These are phyloP conservation scores for Paraphysoderma sedebokerense DNA, from an alignment of 371 early-diverging fungal species.

Conservation along the genomic window DNA sequence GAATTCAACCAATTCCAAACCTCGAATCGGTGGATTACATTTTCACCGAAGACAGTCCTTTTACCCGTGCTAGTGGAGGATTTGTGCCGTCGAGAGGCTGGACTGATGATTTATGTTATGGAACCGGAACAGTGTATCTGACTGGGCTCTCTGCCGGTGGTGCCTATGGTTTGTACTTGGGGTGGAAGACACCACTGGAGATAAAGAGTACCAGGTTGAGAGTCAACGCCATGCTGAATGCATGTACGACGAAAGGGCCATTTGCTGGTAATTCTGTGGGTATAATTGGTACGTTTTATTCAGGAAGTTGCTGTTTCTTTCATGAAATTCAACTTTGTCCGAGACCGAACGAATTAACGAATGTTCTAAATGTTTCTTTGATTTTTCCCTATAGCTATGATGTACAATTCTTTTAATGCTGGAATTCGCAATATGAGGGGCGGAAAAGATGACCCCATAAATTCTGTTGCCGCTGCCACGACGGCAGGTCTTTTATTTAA, in stretches of 20 bases:
- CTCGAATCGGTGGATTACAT: background rate
- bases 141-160: conserved; percentile 60
- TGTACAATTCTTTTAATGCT: conserved; percentile 58
- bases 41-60: background rate
- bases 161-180: conserved; percentile 59
- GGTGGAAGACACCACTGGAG: conserved; percentile 39
- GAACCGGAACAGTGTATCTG: conserved; percentile 64
- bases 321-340: background rate
- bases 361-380: background rate
- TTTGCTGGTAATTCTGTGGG: conserved; percentile 71
- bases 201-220: conserved; percentile 50
- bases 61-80: conserved; percentile 6
- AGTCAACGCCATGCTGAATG: conserved; percentile 64
- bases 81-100: conserved; percentile 57
- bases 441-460: conserved; percentile 41
- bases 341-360: background rate
- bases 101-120: conserved; percentile 74
- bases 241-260: conserved; percentile 69
- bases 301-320: background rate
- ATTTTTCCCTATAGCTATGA: conserved; percentile 32
- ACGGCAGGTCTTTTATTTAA: conserved; percentile 61
- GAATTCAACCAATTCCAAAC: too few species aligned
- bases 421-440: conserved; percentile 43
- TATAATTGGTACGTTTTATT: conserved; percentile 28
- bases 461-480: conserved; percentile 48